Base-by-base conservation (phyloP, 306 rosid species). In the Clitoria ternatea region DNA sequence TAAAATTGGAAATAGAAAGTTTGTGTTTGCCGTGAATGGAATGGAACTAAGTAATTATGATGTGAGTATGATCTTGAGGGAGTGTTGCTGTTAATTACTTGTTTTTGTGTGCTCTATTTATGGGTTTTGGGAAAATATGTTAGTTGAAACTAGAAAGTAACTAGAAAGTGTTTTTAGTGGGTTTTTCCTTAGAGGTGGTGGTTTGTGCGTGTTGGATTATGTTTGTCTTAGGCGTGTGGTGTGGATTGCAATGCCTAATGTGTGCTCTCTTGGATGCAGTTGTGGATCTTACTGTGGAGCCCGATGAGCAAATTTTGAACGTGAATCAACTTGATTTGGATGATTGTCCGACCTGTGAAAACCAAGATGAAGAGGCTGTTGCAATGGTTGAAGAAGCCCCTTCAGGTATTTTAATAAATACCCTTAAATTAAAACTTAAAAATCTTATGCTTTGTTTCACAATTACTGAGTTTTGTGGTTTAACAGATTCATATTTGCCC, bases 371-470 rank as follows among this genome's bases (percentile, higher is more conserved):
- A 79, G 97, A 95, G 61, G 76, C 81, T 23, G 91, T 77, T 80
- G 96, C 88, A 3, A 89, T 91, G 96, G 79, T 84, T 70, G 97
- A 95, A 81, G 97, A 95, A 68, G 66, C 74, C 7, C 89, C 82
- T 76, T 85, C 96, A 44, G 99, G 99, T 95, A 77, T 49, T 5
- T 59, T 14, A 61, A 57, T 56, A 5, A 40, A 27, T 18, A 4
- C 11, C 22, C n/a, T n/a, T n/a, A n/a, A n/a, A n/a, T n/a, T n/a
- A n/a, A n/a, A n/a, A n/a, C n/a, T 36, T 45, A 14, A 20, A 37
- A 17, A 40, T 72, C 37, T 74, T 40, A 7, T 39, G 7, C 27
- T n/a, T 26, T n/a, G n/a, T n/a, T 27, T 27, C 4, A 2, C 30
- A 27, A 27, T 27, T 27, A 27, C 4, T 2, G 2, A 27, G 50